Base-by-base conservation (phyloP, 106 monocot genomes). In the Dendrobium chrysotoxum region DNA sequence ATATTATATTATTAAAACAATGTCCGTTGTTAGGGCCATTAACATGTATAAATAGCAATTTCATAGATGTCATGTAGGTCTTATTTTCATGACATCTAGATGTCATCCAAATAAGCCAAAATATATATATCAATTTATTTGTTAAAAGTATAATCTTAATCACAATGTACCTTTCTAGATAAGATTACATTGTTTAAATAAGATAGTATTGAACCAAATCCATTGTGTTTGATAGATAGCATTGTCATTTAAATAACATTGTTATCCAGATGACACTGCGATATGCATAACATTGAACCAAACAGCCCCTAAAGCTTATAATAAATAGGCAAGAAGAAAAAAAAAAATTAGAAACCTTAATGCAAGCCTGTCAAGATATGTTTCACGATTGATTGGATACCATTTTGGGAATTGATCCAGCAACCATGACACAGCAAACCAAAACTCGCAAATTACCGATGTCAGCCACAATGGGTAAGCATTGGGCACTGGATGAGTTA, bases 381-480 rank as follows among this genome's bases (percentile, higher is more conserved):
- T 95, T 80, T 95, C 95, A 35, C 95, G 90, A 75, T 95, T 92
- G 57, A 95, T 90, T 25, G 95, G 95, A 38, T 84, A 86, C 92
- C 95, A 95, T 72, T 95, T 95, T 57, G 95, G 95, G 72, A 95
- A 95, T 78, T 95, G 95, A 92, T 95, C 95, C 15, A 95, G 77
- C 75, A 95, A 80, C 95, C 95, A 95, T 76, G 95, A 95, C 53
- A 92, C 75, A 38, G 95, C 95, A 86, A 95, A 95, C 95, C 95
- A 95, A 73, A 95, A 87, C 83, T 95, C 95, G 78, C 95, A 95
- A 77, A 95, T 92, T 38, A 95, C 95, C 40, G 95, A 95, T 61
- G 89, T 89, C 79, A 95, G 82, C 95, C 95, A 95, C 68, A 95
- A 70, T 44, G 87, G 84, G 76, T 92, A 92, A 42, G 95, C 95